These are phyloP conservation scores for Sutorius eximius DNA, from an alignment of 1,284 basidiomycete species.

Conservation along the genomic window DNA sequence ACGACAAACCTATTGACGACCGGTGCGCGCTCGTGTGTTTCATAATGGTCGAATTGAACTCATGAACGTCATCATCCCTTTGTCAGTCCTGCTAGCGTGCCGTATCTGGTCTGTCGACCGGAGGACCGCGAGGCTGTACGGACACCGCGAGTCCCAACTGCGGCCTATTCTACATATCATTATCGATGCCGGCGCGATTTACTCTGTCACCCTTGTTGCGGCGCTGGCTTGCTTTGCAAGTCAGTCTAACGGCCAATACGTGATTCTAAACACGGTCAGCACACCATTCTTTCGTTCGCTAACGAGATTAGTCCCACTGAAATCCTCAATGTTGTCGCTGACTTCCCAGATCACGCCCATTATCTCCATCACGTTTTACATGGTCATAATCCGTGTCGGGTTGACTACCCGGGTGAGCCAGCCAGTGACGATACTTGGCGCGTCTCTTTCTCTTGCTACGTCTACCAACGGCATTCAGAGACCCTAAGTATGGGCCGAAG, in stretches of 20 bases:
- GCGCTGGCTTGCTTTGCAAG: not conserved
- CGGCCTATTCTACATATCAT: conserved; percentile 6
- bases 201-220: conserved; percentile 5
- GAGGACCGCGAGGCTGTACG: not conserved
- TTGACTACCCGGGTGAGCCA: not conserved
- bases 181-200: conserved; percentile 12
- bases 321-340: not conserved
- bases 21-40: not conserved
- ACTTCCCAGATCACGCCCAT: not conserved
- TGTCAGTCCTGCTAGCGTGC: conserved; percentile 5
- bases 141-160: not conserved
- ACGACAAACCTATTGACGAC: conserved; percentile 13
- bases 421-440: not conserved
- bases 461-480: not conserved
- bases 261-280: not conserved
- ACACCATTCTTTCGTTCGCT: not conserved
- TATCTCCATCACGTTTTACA: conserved; percentile 4
- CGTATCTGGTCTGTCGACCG: not conserved
- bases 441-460: no score
- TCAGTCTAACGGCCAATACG: not conserved
- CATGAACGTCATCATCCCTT: not conserved
- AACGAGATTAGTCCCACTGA: not conserved
- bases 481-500: not conserved
- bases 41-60: not conserved
- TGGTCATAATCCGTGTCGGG: conserved; percentile 2